Evolutionary conservation across 169 alveolate genomes (phyloP).

Genomic region (Plasmodium inui): DNA sequence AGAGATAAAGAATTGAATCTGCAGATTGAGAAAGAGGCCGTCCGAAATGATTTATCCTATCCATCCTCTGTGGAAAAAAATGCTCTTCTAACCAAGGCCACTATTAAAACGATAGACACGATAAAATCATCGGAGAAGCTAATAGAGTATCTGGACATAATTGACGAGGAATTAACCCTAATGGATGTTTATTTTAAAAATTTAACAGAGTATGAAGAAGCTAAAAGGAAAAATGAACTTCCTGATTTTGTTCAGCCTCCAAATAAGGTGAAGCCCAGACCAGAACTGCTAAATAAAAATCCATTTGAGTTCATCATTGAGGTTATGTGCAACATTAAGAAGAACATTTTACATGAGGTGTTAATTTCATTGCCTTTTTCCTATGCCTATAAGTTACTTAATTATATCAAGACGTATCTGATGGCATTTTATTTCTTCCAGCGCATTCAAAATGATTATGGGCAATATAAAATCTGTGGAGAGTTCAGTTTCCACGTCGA

Average conservation of each 20-base stretch:
- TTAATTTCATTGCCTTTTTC: slow-evolving; percentile 81
- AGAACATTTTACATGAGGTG: slow-evolving; percentile 78
- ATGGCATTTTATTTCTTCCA: slow-evolving; percentile 75
- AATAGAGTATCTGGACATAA: slow-evolving; percentile 79
- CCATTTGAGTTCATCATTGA: slow-evolving; percentile 74
- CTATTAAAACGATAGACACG: slow-evolving; percentile 86
- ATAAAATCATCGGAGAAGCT: slow-evolving; percentile 86
- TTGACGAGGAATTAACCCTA: slow-evolving; percentile 76
- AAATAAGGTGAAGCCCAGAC: slow-evolving; percentile 68
- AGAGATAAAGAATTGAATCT: slow-evolving; percentile 88
- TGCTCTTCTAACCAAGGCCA: slow-evolving; percentile 82
- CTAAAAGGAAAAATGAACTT: slow-evolving; percentile 55
- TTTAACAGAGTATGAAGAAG: slow-evolving; percentile 71
- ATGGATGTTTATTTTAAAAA: slow-evolving; percentile 72
- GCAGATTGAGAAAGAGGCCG: slow-evolving; percentile 87
- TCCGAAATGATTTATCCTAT: slow-evolving; percentile 81
- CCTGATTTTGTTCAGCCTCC: slow-evolving; percentile 78
- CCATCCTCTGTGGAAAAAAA: slow-evolving; percentile 83
- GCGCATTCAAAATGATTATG: slow-evolving; percentile 35
- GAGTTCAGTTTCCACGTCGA: slow-evolving; percentile 50
- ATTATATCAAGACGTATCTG: slow-evolving; percentile 73
- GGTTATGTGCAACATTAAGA: slow-evolving; percentile 74
- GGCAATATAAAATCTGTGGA: slow-evolving; percentile 42
- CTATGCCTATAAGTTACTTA: slow-evolving; percentile 80
- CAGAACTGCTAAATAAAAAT: slow-evolving; percentile 75